Base-by-base conservation (phyloP, 345 rosid genomes). In the Dimocarpus longan region DNA sequence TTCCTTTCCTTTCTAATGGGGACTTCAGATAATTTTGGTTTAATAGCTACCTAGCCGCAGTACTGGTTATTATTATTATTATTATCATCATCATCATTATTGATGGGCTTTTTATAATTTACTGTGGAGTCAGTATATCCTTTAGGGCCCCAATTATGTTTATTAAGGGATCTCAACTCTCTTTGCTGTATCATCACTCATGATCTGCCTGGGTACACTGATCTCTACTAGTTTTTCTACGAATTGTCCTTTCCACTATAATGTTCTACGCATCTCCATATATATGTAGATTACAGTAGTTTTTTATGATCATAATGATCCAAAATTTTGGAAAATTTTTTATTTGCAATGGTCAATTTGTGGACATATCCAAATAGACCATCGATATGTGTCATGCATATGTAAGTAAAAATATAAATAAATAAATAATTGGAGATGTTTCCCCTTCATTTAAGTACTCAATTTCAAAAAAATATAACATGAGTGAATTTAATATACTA, bases 61-160 rank as follows among this genome's bases (percentile, higher is more conserved):
- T 19, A 12, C 59, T 16, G 59, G 59, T 32, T 32, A 32, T 32
- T 32, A 2, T 32, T 32, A 32, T 54, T 54, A 54, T 54, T 54
- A 54, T 54, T 54, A 13, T 4, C 56, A 54, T 22, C 5, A 3
- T 42, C 22, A 13, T 4, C 56, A 54, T 22, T 5, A 3, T 42
- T 39, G 24, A n/a, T 54, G 63, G 44, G 54, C 77, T 42, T 26
- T 50, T 70, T 73, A 65, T 65, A 28, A 50, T 32, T 52, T 76
- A 66, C 64, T 59, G 13, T 11, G 21, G 24, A 44, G 21, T 24
- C 32, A 18, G n/a, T 57, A 28, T 24, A 40, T 74, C 62, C 59
- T 71, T 78, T 22, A 24, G 57, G 80, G 85, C 12, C 78, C 82
- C 85, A 40, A 60, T 56, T 48, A 48, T 50, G 56, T n/a, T 15